A percentile compares a stretch with the other conserved stretches of the same genome.
Conservation (phyloP, 179 eudicot species). For the Dionaea muscipula region DNA sequence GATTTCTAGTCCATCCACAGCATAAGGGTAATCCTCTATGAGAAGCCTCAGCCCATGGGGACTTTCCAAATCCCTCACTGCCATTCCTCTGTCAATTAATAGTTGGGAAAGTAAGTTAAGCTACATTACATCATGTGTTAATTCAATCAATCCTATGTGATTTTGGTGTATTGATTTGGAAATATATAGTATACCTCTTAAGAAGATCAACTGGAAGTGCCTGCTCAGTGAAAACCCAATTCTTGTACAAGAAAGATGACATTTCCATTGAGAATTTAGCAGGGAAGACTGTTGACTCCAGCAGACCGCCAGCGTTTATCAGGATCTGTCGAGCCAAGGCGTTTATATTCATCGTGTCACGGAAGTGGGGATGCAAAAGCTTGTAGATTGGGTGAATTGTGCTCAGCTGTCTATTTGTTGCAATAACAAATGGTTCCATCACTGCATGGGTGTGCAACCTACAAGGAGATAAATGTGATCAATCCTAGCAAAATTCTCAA, state of each 20-base stretch:
- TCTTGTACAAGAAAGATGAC: conserved; percentile 44
- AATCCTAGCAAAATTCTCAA: neutral
- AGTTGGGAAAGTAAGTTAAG: too few species aligned
- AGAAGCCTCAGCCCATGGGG: conserved; percentile 31
- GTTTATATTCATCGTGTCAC: conserved; percentile 66
- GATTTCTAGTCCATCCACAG: conserved; percentile 46
- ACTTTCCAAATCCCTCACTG: conserved; percentile 19
- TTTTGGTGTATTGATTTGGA: neutral
- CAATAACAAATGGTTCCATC: conserved; percentile 66
- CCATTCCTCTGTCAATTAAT: conserved; percentile 28
- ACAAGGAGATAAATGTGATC: conserved; percentile 4
- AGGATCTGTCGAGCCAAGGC: conserved; percentile 63
- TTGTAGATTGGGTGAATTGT: conserved; percentile 68
- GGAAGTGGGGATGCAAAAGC: conserved; percentile 71
- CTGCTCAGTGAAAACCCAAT: conserved; percentile 59
- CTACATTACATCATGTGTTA: too few species aligned
- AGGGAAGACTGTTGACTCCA: conserved; percentile 61
- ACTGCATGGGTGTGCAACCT: conserved; percentile 73
- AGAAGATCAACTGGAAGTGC: conserved; percentile 68
- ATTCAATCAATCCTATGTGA: too few species aligned
- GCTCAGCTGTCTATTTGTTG: conserved; percentile 63
- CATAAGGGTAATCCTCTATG: conserved; percentile 45
- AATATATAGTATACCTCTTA: conserved; percentile 34
- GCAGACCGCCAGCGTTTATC: conserved; percentile 55
- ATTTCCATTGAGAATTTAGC: conserved; percentile 57